Percentiles rank a stretch among this genome's conserved stretches.
Conservation (phyloP, 164 flowering plant species). For the Aristolochia californica region DNA sequence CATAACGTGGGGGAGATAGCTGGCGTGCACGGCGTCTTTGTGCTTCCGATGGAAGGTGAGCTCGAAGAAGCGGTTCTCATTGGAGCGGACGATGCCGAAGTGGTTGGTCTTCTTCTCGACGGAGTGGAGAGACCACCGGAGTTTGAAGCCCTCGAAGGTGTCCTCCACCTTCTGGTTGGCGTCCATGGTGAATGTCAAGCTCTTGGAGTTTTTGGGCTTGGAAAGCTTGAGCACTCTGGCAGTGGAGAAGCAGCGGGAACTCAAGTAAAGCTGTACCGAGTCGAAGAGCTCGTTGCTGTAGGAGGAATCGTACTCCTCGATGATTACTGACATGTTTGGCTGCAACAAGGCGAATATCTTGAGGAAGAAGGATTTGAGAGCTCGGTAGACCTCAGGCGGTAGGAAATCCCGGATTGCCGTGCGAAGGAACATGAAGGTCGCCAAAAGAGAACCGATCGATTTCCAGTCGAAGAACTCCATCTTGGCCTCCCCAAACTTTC, state of each 20-base stretch:
- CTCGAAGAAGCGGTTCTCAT: constrained; percentile 12
- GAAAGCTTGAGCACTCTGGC: constrained; percentile 16
- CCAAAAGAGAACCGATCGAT: constrained; percentile 20
- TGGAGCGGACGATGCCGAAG: constrained; percentile 2
- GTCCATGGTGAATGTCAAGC: constrained; percentile 15
- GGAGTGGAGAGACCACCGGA: constrained; percentile 15
- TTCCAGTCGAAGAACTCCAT: constrained; percentile 18
- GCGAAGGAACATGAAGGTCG: constrained; percentile 19
- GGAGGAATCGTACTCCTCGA: constrained; percentile 21
- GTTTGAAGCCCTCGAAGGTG: constrained; percentile 10
- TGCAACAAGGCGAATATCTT: constrained; percentile 8
- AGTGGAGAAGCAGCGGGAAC: constrained; percentile 18
- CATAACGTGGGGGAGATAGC: constrained; percentile 18
- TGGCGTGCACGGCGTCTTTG: constrained; percentile 9
- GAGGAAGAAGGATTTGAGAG: constrained; percentile 9
- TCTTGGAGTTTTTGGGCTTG: constrained; percentile 18
- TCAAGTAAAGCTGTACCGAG: constrained; percentile 16
- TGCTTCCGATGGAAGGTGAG: constrained; percentile 15
- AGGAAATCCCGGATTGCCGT: constrained; percentile 17
- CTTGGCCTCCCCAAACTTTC: too few species aligned
- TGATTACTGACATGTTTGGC: constrained; percentile 11
- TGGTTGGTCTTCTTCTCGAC: constrained; percentile 14
- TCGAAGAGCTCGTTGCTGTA: constrained; percentile 21
- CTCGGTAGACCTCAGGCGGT: constrained; percentile 16
- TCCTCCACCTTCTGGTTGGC: constrained; percentile 17